Evolutionary conservation across 78 protist genomes (phyloP), one percentile per base, ranked within the genome.

Genomic region (Chrysochromulina parva): DNA sequence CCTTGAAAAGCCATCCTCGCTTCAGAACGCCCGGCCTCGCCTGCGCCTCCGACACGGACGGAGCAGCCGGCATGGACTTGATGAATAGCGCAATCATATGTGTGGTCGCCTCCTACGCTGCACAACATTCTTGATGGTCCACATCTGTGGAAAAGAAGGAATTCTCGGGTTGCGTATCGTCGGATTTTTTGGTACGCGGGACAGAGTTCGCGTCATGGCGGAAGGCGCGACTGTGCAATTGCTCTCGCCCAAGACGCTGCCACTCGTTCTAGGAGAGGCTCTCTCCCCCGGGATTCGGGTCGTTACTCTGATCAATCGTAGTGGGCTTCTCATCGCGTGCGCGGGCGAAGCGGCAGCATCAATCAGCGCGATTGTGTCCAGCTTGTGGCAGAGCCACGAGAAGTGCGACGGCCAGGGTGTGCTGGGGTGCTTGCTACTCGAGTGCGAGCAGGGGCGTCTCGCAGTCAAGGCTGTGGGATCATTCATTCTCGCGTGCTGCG

Each of bases 401-500:
- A 69, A 69, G 50, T 5, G 38, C 50, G 78, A 69, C 16, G 78
- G 17, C 50, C 13, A 28, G 7, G 78, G 78, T 3, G 7, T 50
- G 50, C 78, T 69, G 52, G 78, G 78, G 50, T 69, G 78, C 78
- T 16, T 69, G 14, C 50, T 69, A 13, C 5, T 69, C 50, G 78
- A 69, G 78, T 69, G 78, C 78, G 6, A 5, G 78, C 50, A 69
- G 78, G 78, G 78, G 17, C 78, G 78, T 13, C 52, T 69, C 78
- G 78, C 78, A 2, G 13, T 69, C 19, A 24, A 28, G 52, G 7
- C n/a, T 13, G 78, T 69, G 16, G 28, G n/a, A 28, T 28, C 52
- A 3, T 69, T 69, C 78, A 11, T 69, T 13, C n/a, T 69, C 50
- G 50, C 52, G 14, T 69, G 78, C 78, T 69, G 78, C 28, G 78